Evolutionary conservation across 805 yeast species (phyloP).

Genomic region (Barnettozyma sucrosica): DNA sequence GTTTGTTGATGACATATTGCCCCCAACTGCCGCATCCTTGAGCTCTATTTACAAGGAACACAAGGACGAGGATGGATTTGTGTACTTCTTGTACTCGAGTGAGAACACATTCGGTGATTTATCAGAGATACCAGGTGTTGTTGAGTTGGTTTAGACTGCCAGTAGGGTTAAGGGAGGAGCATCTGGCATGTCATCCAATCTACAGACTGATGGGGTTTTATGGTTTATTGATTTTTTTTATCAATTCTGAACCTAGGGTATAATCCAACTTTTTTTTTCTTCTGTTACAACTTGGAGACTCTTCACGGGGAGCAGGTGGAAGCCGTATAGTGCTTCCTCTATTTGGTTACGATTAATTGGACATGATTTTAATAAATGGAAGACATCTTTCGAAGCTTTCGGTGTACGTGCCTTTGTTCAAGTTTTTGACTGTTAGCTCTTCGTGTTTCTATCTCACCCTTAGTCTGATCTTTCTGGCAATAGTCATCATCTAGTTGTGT

Average conservation of each 20-base stretch:
- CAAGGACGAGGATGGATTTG: slow-evolving; percentile 95
- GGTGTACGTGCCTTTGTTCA: neutral
- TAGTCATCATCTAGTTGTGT: too few species aligned
- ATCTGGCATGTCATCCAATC: neutral
- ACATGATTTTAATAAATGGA: neutral
- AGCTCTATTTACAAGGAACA: slow-evolving; percentile 93
- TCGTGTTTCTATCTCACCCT: too few species aligned
- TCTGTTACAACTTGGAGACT: neutral
- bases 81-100: slow-evolving; percentile 93
- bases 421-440: too few species aligned
- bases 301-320: neutral
- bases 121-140: slow-evolving; percentile 22
- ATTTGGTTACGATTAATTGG: neutral
- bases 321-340: neutral
- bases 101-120: slow-evolving; percentile 87
- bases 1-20: slow-evolving; percentile 93
- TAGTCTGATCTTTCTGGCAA: too few species aligned
- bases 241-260: neutral
- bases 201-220: neutral
- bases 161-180: neutral
- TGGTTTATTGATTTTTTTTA: neutral
- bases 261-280: neutral
- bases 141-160: slow-evolving; percentile 25
- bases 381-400: neutral
- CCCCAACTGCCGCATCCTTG: slow-evolving; percentile 97